phyloP scores from a whole-genome alignment of 495 filamentous ascomycete genomes.

The Aspergillus homomorphus region DNA sequence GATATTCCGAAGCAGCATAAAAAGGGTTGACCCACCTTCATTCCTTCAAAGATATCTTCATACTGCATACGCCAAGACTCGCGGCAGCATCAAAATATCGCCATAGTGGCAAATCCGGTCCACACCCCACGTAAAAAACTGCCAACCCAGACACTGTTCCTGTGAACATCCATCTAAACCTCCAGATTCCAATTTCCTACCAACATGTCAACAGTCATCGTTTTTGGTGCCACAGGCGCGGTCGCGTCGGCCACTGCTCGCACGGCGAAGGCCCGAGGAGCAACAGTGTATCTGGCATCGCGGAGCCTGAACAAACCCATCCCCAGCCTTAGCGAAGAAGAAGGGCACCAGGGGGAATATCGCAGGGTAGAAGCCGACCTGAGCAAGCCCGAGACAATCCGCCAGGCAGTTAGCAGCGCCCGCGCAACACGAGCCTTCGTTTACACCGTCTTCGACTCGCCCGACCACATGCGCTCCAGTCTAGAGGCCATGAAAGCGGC shows the following conservation, averaged over 20 bases:
- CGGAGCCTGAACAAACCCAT: constrained; percentile 21
- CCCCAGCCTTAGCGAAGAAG: constrained; percentile 11
- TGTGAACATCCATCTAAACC: no score
- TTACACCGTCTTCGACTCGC: constrained; percentile 21
- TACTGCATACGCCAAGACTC: no score
- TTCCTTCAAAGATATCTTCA: no score
- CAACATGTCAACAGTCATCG: constrained; percentile 11
- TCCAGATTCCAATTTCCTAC: no score
- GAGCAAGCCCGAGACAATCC: constrained; percentile 23
- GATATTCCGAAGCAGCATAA: no score
- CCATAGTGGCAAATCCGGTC: no score
- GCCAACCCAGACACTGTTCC: no score
- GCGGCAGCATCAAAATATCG: no score
- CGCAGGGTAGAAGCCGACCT: constrained; percentile 32
- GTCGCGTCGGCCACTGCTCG: constrained; percentile 39
- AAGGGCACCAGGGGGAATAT: constrained; percentile 17
- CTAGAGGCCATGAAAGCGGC: constrained; percentile 25
- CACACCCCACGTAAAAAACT: no score
- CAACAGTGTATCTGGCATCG: constrained; percentile 24
- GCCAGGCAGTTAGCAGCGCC: constrained; percentile 18
- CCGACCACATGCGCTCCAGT: constrained; percentile 27
- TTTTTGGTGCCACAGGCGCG: constrained; percentile 30
- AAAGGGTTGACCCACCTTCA: no score
- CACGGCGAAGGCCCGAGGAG: constrained; percentile 35
- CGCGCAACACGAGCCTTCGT: constrained; percentile 32